Evolutionary conservation across 2,329 filamentous ascomycete species (phyloP).

Genomic region (Aspergillus flavus): DNA sequence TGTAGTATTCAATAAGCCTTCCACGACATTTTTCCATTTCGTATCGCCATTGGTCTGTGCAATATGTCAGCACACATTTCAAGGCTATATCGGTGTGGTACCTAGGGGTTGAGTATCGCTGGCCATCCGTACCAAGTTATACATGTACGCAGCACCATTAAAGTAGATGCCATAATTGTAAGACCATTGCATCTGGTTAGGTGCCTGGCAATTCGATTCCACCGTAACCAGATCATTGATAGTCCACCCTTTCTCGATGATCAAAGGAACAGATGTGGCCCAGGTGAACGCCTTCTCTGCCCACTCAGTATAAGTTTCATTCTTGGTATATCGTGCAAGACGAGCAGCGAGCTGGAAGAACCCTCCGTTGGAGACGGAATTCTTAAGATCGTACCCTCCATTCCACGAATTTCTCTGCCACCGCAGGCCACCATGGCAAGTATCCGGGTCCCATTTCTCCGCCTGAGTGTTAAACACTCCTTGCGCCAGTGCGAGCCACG

Average conservation of each 20-base stretch:
- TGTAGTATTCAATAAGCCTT: slow-evolving; percentile 56
- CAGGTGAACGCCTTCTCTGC: slow-evolving; percentile 69
- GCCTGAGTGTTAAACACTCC: slow-evolving; percentile 80
- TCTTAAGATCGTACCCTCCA: slow-evolving; percentile 37
- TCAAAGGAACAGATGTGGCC: slow-evolving; percentile 53
- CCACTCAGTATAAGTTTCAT: slow-evolving; percentile 56
- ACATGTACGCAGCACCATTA: slow-evolving; percentile 60
- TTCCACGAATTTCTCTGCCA: slow-evolving; percentile 39
- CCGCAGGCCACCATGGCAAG: slow-evolving; percentile 70
- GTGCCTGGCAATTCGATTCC: slow-evolving; percentile 52
- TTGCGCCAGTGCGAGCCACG: slow-evolving; percentile 78
- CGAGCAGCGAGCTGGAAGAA: slow-evolving; percentile 37
- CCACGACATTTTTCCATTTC: slow-evolving; percentile 56
- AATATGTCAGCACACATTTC: neutral
- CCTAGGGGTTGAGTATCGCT: neutral
- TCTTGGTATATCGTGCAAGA: slow-evolving; percentile 34
- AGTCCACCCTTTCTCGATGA: slow-evolving; percentile 50
- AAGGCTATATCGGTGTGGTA: neutral
- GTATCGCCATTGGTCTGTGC: slow-evolving; percentile 37
- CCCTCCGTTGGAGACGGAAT: slow-evolving; percentile 38
- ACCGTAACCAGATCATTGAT: slow-evolving; percentile 60
- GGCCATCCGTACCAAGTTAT: slow-evolving; percentile 50
- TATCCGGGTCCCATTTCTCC: slow-evolving; percentile 66
- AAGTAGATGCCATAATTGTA: slow-evolving; percentile 62
- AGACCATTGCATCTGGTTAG: slow-evolving; percentile 58